Evolutionary conservation across 441 rosid genomes (phyloP).

Genomic region (Bocquillonia castaneifolia): DNA sequence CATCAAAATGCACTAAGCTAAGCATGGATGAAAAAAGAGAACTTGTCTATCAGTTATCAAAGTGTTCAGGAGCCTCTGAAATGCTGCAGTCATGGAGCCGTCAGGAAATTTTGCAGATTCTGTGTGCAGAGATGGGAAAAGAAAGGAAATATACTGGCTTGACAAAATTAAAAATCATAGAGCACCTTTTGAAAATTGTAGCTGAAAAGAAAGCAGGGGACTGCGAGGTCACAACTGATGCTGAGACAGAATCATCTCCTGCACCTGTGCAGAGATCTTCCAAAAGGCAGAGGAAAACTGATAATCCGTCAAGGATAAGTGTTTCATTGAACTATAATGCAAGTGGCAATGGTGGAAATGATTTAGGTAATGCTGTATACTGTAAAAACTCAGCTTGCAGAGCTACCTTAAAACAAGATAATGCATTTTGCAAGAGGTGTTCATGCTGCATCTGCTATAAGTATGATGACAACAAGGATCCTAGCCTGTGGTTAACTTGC

Average conservation of each 20-base stretch:
- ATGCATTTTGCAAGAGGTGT: conserved; percentile 81
- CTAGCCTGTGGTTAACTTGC: conserved; percentile 89
- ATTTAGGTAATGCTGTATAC: conserved; percentile 32
- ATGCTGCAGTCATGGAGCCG: conserved; percentile 89
- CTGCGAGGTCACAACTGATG: conserved; percentile 36
- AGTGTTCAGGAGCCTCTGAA: conserved; percentile 63
- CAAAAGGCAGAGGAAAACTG: conserved; percentile 81
- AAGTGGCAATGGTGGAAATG: conserved; percentile 28
- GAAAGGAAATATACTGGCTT: conserved; percentile 97
- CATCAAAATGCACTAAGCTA: conserved; percentile 61
- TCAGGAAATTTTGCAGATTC: conserved; percentile 87
- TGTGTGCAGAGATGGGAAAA: conserved; percentile 94
- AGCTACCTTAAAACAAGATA: conserved; percentile 57
- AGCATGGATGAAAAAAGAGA: conserved; percentile 84
- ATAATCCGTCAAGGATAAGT: conserved; percentile 61
- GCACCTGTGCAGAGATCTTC: conserved; percentile 35
- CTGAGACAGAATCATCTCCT: conserved; percentile 39
- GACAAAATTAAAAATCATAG: conserved; percentile 88
- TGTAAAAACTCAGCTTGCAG: conserved; percentile 91
- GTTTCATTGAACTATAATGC: conserved; percentile 37
- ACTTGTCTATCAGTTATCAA: conserved; percentile 68
- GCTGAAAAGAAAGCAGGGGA: conserved; percentile 65
- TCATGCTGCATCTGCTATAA: conserved; percentile 79
- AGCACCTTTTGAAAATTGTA: conserved; percentile 74
- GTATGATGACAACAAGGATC: conserved; percentile 94